Percentiles rank a stretch among this genome's conserved stretches.
Evolutionary conservation across 208 protist species (phyloP).

Genomic region (Giardia duodenalis): DNA sequence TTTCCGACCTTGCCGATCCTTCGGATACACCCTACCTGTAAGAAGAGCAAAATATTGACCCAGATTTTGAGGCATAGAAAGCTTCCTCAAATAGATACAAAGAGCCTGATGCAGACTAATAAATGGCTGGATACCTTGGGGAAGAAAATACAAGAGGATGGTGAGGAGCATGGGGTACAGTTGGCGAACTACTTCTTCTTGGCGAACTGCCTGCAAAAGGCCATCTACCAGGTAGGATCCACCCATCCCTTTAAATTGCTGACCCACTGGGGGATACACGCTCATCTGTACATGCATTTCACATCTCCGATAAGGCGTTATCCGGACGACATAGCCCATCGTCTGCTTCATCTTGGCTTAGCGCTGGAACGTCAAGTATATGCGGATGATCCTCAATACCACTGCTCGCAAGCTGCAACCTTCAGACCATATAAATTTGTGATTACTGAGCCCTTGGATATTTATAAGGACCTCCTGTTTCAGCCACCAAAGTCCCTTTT

Average conservation of each 20-base stretch:
- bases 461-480: not conserved
- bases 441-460: not conserved
- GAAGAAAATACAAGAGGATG: not conserved
- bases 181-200: not conserved
- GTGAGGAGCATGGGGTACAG: not conserved
- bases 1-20: slow-evolving; percentile 22
- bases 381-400: not conserved
- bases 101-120: not conserved
- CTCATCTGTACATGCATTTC: slow-evolving; percentile 32
- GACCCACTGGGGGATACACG: slow-evolving; percentile 12
- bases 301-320: slow-evolving; percentile 37
- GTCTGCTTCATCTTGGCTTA: not conserved
- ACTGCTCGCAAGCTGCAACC: not conserved
- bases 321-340: slow-evolving; percentile 32
- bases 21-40: slow-evolving; percentile 22
- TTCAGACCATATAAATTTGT: not conserved
- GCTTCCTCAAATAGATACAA: not conserved
- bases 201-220: not conserved
- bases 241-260: not conserved
- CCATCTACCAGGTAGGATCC: not conserved
- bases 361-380: not conserved
- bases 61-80: not conserved
- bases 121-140: not conserved
- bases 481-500: not conserved
- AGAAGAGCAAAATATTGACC: not conserved